phyloP scores from a whole-genome alignment of 257 asterid genomes.

The Nyctanthes arbortristis region DNA sequence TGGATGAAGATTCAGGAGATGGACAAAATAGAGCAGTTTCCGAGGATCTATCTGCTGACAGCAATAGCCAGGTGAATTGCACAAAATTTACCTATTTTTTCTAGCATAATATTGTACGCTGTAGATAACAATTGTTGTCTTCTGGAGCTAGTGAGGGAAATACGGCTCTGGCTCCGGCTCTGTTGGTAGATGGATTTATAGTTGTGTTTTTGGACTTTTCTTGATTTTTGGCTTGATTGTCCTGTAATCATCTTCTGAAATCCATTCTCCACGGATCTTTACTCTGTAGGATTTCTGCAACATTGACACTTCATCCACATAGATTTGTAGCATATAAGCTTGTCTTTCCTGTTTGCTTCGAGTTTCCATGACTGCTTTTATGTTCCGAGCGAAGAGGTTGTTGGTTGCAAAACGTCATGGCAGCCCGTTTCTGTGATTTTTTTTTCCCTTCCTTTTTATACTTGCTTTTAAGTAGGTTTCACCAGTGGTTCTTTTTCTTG shows the following conservation, averaged over 20 bases:
- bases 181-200: background rate
- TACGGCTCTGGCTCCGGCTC: background rate
- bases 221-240: background rate
- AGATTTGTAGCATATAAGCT: background rate
- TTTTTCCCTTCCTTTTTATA: too few relatives aligned
- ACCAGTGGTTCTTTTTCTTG: slow-evolving; percentile 1
- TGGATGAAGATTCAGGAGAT: slow-evolving; percentile 58
- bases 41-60: slow-evolving; percentile 39
- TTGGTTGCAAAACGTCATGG: background rate
- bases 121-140: background rate
- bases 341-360: background rate
- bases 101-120: background rate
- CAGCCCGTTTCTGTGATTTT: background rate
- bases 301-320: background rate
- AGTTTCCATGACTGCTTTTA: background rate
- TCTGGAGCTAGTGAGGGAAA: background rate
- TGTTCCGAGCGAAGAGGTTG: too few relatives aligned
- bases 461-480: background rate
- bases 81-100: background rate
- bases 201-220: background rate
- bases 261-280: background rate
- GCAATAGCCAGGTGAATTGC: slow-evolving; percentile 58
- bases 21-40: slow-evolving; percentile 32
- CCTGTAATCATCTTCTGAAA: background rate
- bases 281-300: background rate